Percentiles rank a stretch among this genome's conserved stretches.
phyloP scores from a whole-genome alignment of 2,329 filamentous ascomycete genomes.

The Penicillium janthinellum region DNA sequence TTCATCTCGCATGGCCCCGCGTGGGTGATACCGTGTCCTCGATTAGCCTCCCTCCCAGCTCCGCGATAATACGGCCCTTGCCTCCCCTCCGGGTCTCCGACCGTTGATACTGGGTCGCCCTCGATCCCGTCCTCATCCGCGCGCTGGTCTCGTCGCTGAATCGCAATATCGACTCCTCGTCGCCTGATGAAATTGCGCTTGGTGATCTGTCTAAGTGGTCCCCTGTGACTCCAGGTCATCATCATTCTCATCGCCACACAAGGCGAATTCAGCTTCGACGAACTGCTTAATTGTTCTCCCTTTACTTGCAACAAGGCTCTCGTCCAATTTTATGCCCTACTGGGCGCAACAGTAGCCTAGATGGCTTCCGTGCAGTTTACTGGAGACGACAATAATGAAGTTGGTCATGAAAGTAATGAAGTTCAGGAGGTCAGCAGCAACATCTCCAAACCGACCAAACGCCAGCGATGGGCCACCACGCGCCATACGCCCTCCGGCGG shows the following conservation, averaged over 20 bases:
- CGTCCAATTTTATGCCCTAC: conserved; percentile 31
- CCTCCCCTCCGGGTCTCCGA: conserved; percentile 2
- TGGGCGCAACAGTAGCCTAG: conserved; percentile 31
- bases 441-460: conserved; percentile 66
- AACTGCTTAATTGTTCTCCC: conserved; percentile 32
- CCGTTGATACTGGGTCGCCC: conserved; percentile 4
- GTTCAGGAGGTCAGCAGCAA: conserved; percentile 45
- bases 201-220: background rate
- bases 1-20: conserved; percentile 24
- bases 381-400: conserved; percentile 30
- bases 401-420: conserved; percentile 23
- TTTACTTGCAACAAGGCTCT: conserved; percentile 17
- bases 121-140: conserved; percentile 18
- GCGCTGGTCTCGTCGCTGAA: background rate
- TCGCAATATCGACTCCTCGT: background rate
- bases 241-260: background rate
- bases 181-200: conserved; percentile 15
- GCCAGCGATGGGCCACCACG: conserved; percentile 95
- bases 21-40: conserved; percentile 21
- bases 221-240: conserved; percentile 7
- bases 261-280: conserved; percentile 27
- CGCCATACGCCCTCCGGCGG: conserved; percentile 76
- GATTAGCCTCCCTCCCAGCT: conserved; percentile 4
- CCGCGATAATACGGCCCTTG: conserved; percentile 8
- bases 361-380: conserved; percentile 46